Conservation (phyloP, 305 asterid genomes). For the Fraxinus albicans region DNA sequence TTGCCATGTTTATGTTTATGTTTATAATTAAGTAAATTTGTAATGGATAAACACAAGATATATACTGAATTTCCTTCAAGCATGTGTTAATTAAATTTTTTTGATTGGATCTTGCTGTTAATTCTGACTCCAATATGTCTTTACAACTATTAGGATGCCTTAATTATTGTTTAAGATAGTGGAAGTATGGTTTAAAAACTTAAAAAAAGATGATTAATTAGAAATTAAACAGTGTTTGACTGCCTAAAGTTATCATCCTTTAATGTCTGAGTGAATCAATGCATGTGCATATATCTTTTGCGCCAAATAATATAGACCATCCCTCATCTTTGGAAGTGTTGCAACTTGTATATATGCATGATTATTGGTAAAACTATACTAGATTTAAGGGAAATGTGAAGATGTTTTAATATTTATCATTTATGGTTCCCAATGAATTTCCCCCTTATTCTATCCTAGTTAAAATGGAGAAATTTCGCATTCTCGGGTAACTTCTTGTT, state of each 20-base stretch:
- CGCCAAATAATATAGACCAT: slow-evolving; percentile 4
- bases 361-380: slow-evolving; percentile 1
- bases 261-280: slow-evolving; percentile 30
- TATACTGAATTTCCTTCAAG: background rate
- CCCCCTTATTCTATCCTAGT: background rate
- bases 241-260: slow-evolving; percentile 46
- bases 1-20: background rate
- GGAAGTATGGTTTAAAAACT: slow-evolving; percentile 22
- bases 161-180: slow-evolving; percentile 22
- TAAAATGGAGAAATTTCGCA: no score
- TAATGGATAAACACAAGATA: slow-evolving; percentile 17
- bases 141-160: slow-evolving; percentile 40
- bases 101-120: slow-evolving; percentile 7
- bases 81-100: background rate
- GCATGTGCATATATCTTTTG: slow-evolving; percentile 26
- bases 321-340: slow-evolving; percentile 27
- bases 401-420: background rate
- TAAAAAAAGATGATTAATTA: slow-evolving; percentile 32
- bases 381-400: background rate
- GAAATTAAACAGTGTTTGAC: slow-evolving; percentile 34
- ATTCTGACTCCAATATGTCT: slow-evolving; percentile 25
- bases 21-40: background rate
- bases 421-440: background rate
- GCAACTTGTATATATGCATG: background rate
- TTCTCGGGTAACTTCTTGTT: background rate